These are phyloP conservation scores for Furcasterigmium sp. DNA, from an alignment of 2,329 filamentous ascomycete species.

Conservation along the genomic window DNA sequence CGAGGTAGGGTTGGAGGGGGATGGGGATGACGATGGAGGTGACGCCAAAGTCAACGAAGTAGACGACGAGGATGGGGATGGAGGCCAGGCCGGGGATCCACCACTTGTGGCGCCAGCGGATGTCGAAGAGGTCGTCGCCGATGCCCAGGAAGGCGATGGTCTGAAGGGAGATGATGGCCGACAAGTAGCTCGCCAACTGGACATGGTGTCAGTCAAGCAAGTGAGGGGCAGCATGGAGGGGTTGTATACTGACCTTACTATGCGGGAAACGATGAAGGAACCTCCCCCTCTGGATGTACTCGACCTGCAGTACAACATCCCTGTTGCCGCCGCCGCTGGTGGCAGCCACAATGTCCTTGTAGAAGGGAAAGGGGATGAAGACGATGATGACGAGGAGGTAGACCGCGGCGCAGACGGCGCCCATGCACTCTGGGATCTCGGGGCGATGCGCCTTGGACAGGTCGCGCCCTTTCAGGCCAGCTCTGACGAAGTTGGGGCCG, in stretches of 20 bases:
- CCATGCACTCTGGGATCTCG: constrained; percentile 95
- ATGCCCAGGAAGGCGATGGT: constrained; percentile 87
- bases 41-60: constrained; percentile 97
- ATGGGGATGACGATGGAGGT: constrained; percentile 91
- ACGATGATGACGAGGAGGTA: constrained; percentile 85
- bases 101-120: constrained; percentile 98
- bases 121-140: constrained; percentile 94
- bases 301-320: constrained; percentile 71
- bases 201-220: background rate
- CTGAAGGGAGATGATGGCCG: constrained; percentile 88
- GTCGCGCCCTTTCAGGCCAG: constrained; percentile 85
- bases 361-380: constrained; percentile 96
- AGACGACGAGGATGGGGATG: constrained; percentile 90
- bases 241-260: constrained; percentile 61
- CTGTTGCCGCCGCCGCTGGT: constrained; percentile 91
- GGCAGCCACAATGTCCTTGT: constrained; percentile 93
- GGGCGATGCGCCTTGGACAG: constrained; percentile 65
- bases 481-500: constrained; percentile 80
- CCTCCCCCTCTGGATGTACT: constrained; percentile 74
- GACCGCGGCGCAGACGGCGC: constrained; percentile 84
- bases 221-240: background rate
- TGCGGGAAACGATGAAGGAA: constrained; percentile 90
- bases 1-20: constrained; percentile 77
- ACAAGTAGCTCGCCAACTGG: constrained; percentile 89
- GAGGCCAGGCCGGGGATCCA: constrained; percentile 93